These are phyloP conservation scores for Boletus austroedulis DNA, from an alignment of 1,284 basidiomycete species.

Conservation along the genomic window DNA sequence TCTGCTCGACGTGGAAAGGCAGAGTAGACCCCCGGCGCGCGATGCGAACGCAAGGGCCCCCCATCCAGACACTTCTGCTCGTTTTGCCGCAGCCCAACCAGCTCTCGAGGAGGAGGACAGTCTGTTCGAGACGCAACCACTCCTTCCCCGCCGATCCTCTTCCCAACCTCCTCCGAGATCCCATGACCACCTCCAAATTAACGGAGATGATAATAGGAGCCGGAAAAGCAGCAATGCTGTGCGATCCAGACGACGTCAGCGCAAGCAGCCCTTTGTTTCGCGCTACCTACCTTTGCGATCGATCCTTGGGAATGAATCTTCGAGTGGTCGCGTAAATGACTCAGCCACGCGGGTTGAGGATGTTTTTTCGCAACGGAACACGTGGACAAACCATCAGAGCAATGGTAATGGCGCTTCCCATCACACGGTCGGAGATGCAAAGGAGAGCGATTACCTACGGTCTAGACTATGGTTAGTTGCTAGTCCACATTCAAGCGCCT, in stretches of 20 bases:
- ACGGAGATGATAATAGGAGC: constrained; percentile 29
- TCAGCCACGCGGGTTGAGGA: constrained; percentile 36
- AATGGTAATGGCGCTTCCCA: constrained; percentile 7
- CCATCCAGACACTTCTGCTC: constrained; percentile 2
- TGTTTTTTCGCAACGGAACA: constrained; percentile 13
- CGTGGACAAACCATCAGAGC: constrained; percentile 5
- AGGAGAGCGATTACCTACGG: constrained; percentile 71
- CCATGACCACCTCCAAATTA: constrained; percentile 18
- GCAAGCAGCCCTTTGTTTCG: constrained; percentile 24
- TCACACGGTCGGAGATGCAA: constrained; percentile 22
- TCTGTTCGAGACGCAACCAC: constrained; percentile 29
- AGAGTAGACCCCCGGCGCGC: constrained; percentile 7
- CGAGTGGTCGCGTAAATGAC: constrained; percentile 1
- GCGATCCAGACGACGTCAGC: constrained; percentile 21
- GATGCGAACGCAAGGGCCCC: constrained; percentile 2
- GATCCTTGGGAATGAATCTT: constrained; percentile 8
- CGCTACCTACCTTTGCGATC: constrained; percentile 21
- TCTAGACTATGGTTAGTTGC: constrained; percentile 73
- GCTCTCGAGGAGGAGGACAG: constrained; percentile 9
- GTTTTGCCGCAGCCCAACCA: constrained; percentile 10
- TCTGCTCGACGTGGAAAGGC: constrained; percentile 12
- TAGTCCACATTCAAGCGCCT: not conserved
- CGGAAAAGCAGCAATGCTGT: constrained; percentile 24
- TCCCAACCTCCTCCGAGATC: constrained; percentile 16
- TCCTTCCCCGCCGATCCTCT: constrained; percentile 27